Conservation (phyloP, 257 asterid genomes). For the Craterostigma plantagineum region DNA sequence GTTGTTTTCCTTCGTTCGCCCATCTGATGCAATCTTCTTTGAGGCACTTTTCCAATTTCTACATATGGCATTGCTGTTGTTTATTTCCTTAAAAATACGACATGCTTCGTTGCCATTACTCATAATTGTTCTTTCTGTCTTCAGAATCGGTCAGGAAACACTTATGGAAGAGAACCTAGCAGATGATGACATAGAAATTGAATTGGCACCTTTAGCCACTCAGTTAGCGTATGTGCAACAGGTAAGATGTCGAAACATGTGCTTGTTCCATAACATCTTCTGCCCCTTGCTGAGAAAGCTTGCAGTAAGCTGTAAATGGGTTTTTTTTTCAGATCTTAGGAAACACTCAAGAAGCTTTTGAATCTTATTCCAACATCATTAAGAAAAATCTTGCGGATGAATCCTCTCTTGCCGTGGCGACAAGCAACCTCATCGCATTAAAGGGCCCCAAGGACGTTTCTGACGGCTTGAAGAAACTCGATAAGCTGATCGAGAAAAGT, state of each 20-base stretch:
- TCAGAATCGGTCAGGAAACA: conserved; percentile 87
- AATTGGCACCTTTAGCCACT: conserved; percentile 81
- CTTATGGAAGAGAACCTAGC: conserved; percentile 64
- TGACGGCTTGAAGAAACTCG: conserved; percentile 81
- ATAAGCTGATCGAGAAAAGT: conserved; percentile 65
- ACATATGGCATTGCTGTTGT: not conserved
- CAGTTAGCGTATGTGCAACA: conserved; percentile 87
- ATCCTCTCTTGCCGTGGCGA: conserved; percentile 62
- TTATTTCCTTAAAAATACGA: not conserved
- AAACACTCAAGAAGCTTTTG: conserved; percentile 61
- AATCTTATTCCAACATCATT: conserved; percentile 43
- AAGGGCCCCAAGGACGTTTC: conserved; percentile 77
- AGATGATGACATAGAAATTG: conserved; percentile 75
- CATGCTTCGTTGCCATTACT: too few relatives aligned
- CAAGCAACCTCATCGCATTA: conserved; percentile 49
- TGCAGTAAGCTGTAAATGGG: conserved; percentile 4
- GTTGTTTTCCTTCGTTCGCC: too few relatives aligned
- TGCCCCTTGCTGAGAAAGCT: conserved; percentile 5
- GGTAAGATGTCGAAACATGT: conserved; percentile 19
- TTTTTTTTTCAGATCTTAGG: conserved; percentile 42
- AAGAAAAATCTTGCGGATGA: conserved; percentile 77
- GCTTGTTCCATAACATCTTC: too few relatives aligned
- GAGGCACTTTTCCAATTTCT: too few relatives aligned
- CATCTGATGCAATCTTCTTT: too few relatives aligned
- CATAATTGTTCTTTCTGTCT: too few relatives aligned